Percentiles rank a stretch among this genome's conserved stretches.
phyloP scores from a whole-genome alignment of 2,329 filamentous ascomycete genomes.

The Botrytis sinoallii region DNA sequence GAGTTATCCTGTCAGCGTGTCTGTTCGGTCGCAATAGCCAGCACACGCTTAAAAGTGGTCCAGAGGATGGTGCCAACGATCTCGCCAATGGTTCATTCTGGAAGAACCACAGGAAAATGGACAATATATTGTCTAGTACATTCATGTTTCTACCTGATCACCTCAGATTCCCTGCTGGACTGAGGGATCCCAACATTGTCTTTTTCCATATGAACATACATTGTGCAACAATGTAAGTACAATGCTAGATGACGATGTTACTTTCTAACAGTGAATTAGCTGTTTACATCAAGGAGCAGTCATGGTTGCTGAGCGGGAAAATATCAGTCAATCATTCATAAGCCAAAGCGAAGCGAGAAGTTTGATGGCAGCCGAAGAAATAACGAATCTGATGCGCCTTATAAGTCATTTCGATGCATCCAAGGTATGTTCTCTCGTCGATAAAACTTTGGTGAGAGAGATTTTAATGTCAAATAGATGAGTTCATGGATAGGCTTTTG shows the following conservation, averaged over 20 bases:
- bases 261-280: neutral
- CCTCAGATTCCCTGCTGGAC: slow-evolving; percentile 66
- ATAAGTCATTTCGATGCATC: slow-evolving; percentile 67
- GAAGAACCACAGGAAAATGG: slow-evolving; percentile 78
- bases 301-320: slow-evolving; percentile 74
- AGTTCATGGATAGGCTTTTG: slow-evolving; percentile 79
- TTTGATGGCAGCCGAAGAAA: slow-evolving; percentile 77
- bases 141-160: slow-evolving; percentile 75
- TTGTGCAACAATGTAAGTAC: slow-evolving; percentile 64
- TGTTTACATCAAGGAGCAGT: slow-evolving; percentile 87
- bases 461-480: slow-evolving; percentile 48
- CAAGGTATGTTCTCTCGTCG: slow-evolving; percentile 28
- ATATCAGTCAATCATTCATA: slow-evolving; percentile 61
- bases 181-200: slow-evolving; percentile 68
- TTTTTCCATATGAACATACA: slow-evolving; percentile 88
- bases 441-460: neutral
- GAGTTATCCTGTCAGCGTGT: slow-evolving; percentile 69
- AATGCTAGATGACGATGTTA: neutral
- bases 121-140: slow-evolving; percentile 74
- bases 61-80: slow-evolving; percentile 70
- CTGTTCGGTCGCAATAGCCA: slow-evolving; percentile 79
- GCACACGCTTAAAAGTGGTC: slow-evolving; percentile 71
- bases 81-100: slow-evolving; percentile 75
- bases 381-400: slow-evolving; percentile 78
- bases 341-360: slow-evolving; percentile 70